Conservation (phyloP, 2,329 filamentous ascomycete species). For the Passalora sequoiae region DNA sequence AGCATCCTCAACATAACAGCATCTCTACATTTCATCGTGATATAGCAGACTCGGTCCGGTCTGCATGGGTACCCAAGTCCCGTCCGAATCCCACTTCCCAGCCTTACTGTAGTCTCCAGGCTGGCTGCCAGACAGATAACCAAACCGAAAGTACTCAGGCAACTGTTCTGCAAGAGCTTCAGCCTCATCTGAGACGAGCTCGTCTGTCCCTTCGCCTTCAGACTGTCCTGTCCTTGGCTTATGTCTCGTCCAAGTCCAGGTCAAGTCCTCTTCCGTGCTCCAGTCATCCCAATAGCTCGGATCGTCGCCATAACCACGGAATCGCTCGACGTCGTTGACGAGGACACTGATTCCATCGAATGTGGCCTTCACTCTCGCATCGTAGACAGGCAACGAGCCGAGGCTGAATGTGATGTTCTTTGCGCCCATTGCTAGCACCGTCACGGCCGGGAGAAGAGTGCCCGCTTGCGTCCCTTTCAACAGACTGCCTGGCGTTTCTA, state of each 20-base stretch:
- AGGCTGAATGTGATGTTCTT: constrained; percentile 63
- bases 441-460: constrained; percentile 53
- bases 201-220: constrained; percentile 4
- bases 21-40: constrained; percentile 2
- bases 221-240: constrained; percentile 3
- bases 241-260: constrained; percentile 35
- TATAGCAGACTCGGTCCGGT: constrained; percentile 47
- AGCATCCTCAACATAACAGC: background rate
- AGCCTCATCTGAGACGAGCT: constrained; percentile 17
- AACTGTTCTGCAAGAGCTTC: constrained; percentile 35
- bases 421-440: constrained; percentile 43
- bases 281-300: constrained; percentile 41
- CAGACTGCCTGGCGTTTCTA: constrained; percentile 73
- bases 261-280: constrained; percentile 22
- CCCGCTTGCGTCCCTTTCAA: constrained; percentile 52
- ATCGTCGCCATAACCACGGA: constrained; percentile 62
- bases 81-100: constrained; percentile 61
- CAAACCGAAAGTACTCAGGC: constrained; percentile 74
- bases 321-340: constrained; percentile 81
- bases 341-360: constrained; percentile 75
- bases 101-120: constrained; percentile 71
- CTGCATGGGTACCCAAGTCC: constrained; percentile 62
- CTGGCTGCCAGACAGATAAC: constrained; percentile 61
- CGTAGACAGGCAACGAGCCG: constrained; percentile 32
- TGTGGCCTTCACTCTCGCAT: constrained; percentile 37